Base-by-base conservation (phyloP, 768 basidiomycete genomes). In the Sistotremastrum suecicum region DNA sequence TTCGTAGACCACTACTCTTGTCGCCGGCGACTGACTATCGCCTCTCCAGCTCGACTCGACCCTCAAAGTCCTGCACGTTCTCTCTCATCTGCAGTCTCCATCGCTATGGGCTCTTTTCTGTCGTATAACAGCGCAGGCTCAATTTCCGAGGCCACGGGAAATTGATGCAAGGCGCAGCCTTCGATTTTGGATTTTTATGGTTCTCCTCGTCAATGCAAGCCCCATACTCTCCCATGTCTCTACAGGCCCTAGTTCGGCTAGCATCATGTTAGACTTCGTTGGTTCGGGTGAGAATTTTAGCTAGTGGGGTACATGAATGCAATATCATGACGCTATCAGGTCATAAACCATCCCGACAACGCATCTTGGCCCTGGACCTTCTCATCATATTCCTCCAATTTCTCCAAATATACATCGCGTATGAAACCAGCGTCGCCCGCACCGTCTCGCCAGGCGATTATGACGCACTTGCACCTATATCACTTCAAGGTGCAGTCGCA, bases 11-110 rank as follows among this genome's bases (percentile, higher is more conserved):
- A 43, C 48, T 39, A 44, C 53, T 43, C 20, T 51, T 42, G 44
- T 42, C 45, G 35, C 52, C 39, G 50, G 44, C 36, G 42, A 38
- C 44, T 33, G 30, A 42, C 43, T 7, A 29, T 42, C 41, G 41
- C 11, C 39, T 12, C 5, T 41, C 7, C 55, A 86, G 85, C 70
- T 86, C 58, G 79, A 86, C 60, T 62, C 69, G 48, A 63, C 85
- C 33, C 66, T 83, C 49, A 80, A 80, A 63, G 80, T 85, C 57
- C 64, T 88, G 50, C 75, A 82, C 60, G 71, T 76, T 43, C 58
- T 86, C 47, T 86, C 83, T 38, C 87, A 83, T 69, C 74, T 87
- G 62, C 68, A 82, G 33, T 78, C 83, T 3, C 84, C 85, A 5
- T 70, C 78, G 33, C 55, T 85, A 48, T 69, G 71, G 67, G 58